These are phyloP conservation scores for Nakazawaea anatomiae DNA, from an alignment of 805 yeast species.

Conservation along the genomic window DNA sequence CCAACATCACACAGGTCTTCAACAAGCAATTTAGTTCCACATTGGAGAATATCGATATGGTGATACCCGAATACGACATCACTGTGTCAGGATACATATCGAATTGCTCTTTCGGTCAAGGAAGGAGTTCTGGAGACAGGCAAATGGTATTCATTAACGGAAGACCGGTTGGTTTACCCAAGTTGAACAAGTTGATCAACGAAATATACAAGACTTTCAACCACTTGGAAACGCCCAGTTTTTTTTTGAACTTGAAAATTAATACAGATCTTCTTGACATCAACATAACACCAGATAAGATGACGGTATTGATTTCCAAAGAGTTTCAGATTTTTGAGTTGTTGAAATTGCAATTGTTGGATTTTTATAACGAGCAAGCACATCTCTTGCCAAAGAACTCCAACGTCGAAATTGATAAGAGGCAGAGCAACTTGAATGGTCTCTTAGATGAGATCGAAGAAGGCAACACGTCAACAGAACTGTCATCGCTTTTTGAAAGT, in stretches of 20 bases:
- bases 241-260: conserved; percentile 54
- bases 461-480: neutral
- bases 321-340: conserved; percentile 56
- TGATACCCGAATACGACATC: conserved; percentile 25
- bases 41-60: conserved; percentile 10
- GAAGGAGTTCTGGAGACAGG: conserved; percentile 65
- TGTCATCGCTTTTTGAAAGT: neutral
- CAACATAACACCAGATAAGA: conserved; percentile 89
- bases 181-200: conserved; percentile 52
- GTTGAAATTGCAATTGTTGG: conserved; percentile 43
- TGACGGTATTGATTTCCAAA: conserved; percentile 60
- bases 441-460: conserved; percentile 8
- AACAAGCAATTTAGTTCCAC: conserved; percentile 31
- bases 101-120: conserved; percentile 72
- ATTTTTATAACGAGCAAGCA: conserved; percentile 35
- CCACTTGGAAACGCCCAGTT: conserved; percentile 65
- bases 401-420: neutral
- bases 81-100: conserved; percentile 61
- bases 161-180: conserved; percentile 63
- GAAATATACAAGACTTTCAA: conserved; percentile 73
- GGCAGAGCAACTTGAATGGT: conserved; percentile 4
- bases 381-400: conserved; percentile 18
- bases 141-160: conserved; percentile 71
- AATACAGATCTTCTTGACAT: conserved; percentile 59
- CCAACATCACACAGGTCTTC: conserved; percentile 50